phyloP scores from a whole-genome alignment of 2,329 filamentous ascomycete genomes.

The Fusarium austroafricanum region DNA sequence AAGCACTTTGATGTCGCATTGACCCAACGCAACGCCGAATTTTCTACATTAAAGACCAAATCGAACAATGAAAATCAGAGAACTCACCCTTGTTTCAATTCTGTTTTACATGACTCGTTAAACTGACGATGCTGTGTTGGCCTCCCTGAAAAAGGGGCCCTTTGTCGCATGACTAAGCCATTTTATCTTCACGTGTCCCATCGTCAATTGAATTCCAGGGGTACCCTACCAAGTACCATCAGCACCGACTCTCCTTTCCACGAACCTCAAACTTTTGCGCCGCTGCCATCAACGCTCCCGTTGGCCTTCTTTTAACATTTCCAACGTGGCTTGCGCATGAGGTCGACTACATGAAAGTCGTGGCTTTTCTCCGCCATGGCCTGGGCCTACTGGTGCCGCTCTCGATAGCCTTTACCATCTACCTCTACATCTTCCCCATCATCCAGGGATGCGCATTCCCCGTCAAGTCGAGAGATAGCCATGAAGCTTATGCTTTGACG shows the following conservation, averaged over 20 bases:
- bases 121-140: not conserved
- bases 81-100: not conserved
- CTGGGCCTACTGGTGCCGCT: conserved; percentile 68
- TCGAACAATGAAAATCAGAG: not conserved
- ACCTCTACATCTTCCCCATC: conserved; percentile 89
- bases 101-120: not conserved
- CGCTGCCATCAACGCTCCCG: conserved; percentile 17
- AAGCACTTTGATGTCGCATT: not conserved
- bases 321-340: conserved; percentile 49
- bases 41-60: too few species aligned
- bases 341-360: conserved; percentile 63
- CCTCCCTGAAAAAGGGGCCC: conserved; percentile 24
- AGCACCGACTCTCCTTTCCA: conserved; percentile 24
- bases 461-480: conserved; percentile 53
- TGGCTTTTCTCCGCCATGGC: conserved; percentile 66
- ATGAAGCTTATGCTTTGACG: conserved; percentile 51
- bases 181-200: conserved; percentile 36
- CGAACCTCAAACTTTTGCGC: conserved; percentile 15
- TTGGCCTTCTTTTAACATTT: conserved; percentile 8
- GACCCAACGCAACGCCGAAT: not conserved
- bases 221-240: not conserved
- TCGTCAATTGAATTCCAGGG: conserved; percentile 21
- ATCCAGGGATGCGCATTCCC: conserved; percentile 87
- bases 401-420: conserved; percentile 76
- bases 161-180: conserved; percentile 36